Conservation (phyloP, 1,284 basidiomycete species). For the Anthracocystis setariae region DNA sequence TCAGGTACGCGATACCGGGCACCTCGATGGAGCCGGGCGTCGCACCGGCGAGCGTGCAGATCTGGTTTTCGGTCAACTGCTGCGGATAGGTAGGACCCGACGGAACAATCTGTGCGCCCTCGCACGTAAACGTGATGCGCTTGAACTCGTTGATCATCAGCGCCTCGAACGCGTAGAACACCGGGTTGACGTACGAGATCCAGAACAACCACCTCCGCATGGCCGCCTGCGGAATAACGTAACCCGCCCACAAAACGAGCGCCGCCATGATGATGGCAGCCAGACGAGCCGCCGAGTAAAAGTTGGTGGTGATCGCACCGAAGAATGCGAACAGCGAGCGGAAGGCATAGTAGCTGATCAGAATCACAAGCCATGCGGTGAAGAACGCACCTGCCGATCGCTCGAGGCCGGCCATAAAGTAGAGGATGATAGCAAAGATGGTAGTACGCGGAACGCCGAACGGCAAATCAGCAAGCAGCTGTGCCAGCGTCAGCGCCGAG, state of each 20-base stretch:
- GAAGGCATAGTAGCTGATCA: slow-evolving; percentile 57
- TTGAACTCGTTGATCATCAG: slow-evolving; percentile 71
- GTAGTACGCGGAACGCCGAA: slow-evolving; percentile 68
- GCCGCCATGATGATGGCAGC: slow-evolving; percentile 55
- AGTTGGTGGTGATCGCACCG: slow-evolving; percentile 52
- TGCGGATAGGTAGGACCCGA: slow-evolving; percentile 39
- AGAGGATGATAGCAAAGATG: slow-evolving; percentile 69
- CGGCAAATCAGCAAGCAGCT: slow-evolving; percentile 67
- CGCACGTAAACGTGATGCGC: slow-evolving; percentile 48
- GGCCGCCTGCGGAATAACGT: slow-evolving; percentile 65
- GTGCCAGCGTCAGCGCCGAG: slow-evolving; percentile 57
- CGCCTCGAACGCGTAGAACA: slow-evolving; percentile 82
- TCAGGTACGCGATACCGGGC: slow-evolving; percentile 71
- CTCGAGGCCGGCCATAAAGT: slow-evolving; percentile 59
- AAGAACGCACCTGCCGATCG: slow-evolving; percentile 64
- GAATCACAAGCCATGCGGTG: slow-evolving; percentile 72
- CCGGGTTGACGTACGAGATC: slow-evolving; percentile 68
- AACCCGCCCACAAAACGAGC: slow-evolving; percentile 57
- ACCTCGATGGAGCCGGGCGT: slow-evolving; percentile 68
- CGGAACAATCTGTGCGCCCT: slow-evolving; percentile 44
- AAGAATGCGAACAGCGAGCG: slow-evolving; percentile 55
- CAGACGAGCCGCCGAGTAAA: slow-evolving; percentile 53
- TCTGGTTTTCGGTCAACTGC: slow-evolving; percentile 47
- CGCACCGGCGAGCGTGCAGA: slow-evolving; percentile 70
- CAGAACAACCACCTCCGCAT: slow-evolving; percentile 92